phyloP scores from a whole-genome alignment of 129 eudicot genomes.

The Tanacetum coccineum region DNA sequence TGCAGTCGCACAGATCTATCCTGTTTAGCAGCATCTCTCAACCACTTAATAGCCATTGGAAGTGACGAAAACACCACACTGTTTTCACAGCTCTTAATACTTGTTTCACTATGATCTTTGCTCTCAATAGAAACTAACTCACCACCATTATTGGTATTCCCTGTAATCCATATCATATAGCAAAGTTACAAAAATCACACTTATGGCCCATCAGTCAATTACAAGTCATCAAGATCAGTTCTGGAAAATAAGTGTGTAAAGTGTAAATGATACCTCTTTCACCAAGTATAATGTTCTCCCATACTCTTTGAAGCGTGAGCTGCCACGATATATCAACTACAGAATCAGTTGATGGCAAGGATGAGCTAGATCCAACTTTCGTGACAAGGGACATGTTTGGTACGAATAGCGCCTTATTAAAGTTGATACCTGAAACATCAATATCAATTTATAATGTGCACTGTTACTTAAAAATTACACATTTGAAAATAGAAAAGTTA shows the following conservation, averaged over 20 bases:
- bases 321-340: slow-evolving; percentile 87
- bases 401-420: slow-evolving; percentile 83
- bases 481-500: neutral
- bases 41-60: slow-evolving; percentile 94
- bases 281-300: slow-evolving; percentile 54
- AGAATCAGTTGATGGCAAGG: slow-evolving; percentile 43
- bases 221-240: neutral
- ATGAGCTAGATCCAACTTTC: slow-evolving; percentile 57
- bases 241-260: neutral
- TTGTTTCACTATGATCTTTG: slow-evolving; percentile 34
- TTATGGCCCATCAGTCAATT: neutral
- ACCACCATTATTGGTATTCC: slow-evolving; percentile 41
- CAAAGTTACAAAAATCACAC: neutral
- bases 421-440: slow-evolving; percentile 60
- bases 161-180: slow-evolving; percentile 29
- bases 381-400: slow-evolving; percentile 81
- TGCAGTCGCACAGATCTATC: slow-evolving; percentile 72
- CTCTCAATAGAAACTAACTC: slow-evolving; percentile 47
- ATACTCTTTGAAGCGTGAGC: slow-evolving; percentile 77
- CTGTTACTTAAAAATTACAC: slow-evolving; percentile 8
- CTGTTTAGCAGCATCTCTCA: slow-evolving; percentile 62
- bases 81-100: slow-evolving; percentile 45
- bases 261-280: slow-evolving; percentile 52
- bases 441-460: neutral
- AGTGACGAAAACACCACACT: slow-evolving; percentile 87